These are phyloP conservation scores for Teratosphaeria epicoccoides DNA, from an alignment of 2,329 filamentous ascomycete genomes.

Conservation along the genomic window DNA sequence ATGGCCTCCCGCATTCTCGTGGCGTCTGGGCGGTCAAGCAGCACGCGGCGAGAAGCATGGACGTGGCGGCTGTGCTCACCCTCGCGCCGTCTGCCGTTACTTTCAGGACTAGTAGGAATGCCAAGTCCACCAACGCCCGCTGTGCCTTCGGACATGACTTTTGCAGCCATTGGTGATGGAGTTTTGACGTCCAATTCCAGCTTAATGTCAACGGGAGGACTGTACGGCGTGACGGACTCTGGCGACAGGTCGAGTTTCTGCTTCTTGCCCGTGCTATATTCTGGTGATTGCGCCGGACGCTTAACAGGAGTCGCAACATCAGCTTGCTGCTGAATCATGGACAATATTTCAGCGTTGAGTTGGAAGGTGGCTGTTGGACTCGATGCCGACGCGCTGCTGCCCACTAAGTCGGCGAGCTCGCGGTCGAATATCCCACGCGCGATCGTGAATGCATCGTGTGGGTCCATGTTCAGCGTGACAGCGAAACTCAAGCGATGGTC, in stretches of 20 bases:
- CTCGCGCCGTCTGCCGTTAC: not conserved
- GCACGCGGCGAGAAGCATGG: not conserved
- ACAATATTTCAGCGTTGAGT: not conserved
- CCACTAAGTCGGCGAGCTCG: conserved; percentile 8
- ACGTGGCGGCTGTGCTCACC: not conserved
- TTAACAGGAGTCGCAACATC: not conserved
- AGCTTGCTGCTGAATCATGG: not conserved
- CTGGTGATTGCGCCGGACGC: not conserved
- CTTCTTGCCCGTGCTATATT: not conserved
- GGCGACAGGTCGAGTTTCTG: not conserved
- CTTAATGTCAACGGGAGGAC: not conserved
- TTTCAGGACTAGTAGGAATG: not conserved
- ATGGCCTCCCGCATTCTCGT: not conserved
- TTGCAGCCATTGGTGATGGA: not conserved
- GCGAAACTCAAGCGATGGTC: not conserved
- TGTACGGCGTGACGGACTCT: not conserved
- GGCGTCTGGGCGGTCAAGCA: not conserved
- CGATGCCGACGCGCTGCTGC: conserved; percentile 4
- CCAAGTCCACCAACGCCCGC: not conserved
- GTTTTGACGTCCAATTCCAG: not conserved
- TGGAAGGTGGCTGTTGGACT: not conserved
- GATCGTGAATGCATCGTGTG: conserved; percentile 2
- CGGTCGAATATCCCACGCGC: conserved; percentile 7
- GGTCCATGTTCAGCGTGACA: conserved; percentile 7
- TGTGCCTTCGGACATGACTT: not conserved